A percentile compares a stretch with the other conserved stretches of the same genome.
Conservation (phyloP, 352 stramenopile genomes). For the Phytophthora citrophthora region DNA sequence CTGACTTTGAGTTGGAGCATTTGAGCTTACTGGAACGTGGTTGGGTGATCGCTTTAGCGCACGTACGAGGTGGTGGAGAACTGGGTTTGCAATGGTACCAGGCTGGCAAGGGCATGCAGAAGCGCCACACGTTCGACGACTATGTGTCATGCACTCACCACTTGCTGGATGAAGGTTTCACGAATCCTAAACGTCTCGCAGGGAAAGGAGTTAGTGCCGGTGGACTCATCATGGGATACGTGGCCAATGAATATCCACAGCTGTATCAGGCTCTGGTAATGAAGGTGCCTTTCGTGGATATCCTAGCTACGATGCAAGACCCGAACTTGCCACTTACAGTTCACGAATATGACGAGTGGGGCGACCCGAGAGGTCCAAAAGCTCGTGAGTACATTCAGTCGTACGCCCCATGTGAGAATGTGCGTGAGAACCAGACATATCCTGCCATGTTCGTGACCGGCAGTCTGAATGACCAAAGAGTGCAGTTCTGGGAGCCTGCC, state of each 20-base stretch:
- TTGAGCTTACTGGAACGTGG: constrained; percentile 85
- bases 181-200: constrained; percentile 62
- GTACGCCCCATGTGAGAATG: constrained; percentile 85
- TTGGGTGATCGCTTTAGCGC: constrained; percentile 90
- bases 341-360: constrained; percentile 94
- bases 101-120: constrained; percentile 76
- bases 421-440: constrained; percentile 53
- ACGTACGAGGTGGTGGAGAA: constrained; percentile 90
- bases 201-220: constrained; percentile 88
- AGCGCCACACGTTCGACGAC: constrained; percentile 89
- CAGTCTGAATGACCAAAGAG: constrained; percentile 81
- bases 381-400: constrained; percentile 76
- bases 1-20: constrained; percentile 87
- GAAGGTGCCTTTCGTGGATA: constrained; percentile 92
- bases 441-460: constrained; percentile 87
- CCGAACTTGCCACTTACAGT: constrained; percentile 85
- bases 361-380: constrained; percentile 55
- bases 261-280: constrained; percentile 84
- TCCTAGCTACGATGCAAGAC: constrained; percentile 89
- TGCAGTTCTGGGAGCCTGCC: constrained; percentile 89
- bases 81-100: constrained; percentile 89
- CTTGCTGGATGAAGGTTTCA: constrained; percentile 69
- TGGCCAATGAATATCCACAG: constrained; percentile 82
- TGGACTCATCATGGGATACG: constrained; percentile 85
- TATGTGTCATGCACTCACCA: constrained; percentile 75